Evolutionary conservation across 1,284 basidiomycete species (phyloP).

Genomic region (Golubevia pallescens): DNA sequence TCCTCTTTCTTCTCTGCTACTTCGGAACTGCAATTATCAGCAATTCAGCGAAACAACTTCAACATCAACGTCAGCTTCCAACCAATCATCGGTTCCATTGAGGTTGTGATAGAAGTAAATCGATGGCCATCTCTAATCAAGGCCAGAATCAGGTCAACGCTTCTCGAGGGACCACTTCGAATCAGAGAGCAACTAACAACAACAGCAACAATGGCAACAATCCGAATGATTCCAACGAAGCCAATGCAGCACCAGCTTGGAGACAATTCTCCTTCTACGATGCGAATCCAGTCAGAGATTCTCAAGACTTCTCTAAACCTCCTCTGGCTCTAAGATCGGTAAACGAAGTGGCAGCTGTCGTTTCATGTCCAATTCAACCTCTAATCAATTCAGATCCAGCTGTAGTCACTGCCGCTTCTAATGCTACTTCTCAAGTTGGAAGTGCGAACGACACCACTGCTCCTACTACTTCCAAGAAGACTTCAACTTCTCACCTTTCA

Average conservation of each 20-base stretch:
- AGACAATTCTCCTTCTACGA: slow-evolving; percentile 50
- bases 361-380: slow-evolving; percentile 29
- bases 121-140: no score
- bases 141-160: no score
- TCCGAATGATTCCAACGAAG: slow-evolving; percentile 1
- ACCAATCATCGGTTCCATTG: no score
- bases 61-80: no score
- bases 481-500: no score
- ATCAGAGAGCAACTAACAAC: not conserved
- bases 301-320: slow-evolving; percentile 30
- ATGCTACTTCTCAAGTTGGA: not conserved
- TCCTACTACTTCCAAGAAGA: no score
- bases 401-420: not conserved
- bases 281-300: slow-evolving; percentile 28
- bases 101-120: no score
- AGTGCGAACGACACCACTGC: no score
- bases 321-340: slow-evolving; percentile 26
- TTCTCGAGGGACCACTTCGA: no score
- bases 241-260: slow-evolving; percentile 42
- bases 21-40: no score
- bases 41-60: no score
- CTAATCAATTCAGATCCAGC: slow-evolving; percentile 12
- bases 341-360: slow-evolving; percentile 38
- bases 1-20: no score
- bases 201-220: not conserved